These are phyloP conservation scores for Actinidia polygama DNA, from an alignment of 179 eudicot genomes.

Conservation along the genomic window DNA sequence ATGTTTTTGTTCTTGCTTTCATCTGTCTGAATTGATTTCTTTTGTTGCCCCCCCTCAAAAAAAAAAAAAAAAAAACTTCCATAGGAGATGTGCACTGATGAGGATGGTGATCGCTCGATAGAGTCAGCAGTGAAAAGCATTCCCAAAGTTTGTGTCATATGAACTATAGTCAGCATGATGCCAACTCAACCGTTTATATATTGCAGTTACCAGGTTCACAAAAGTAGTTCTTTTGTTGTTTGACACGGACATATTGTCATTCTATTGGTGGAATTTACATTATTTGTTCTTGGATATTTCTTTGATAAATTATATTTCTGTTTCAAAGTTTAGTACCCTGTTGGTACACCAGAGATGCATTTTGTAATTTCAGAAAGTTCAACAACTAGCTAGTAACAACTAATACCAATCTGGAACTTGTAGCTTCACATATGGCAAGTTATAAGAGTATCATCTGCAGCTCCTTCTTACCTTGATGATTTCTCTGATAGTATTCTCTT, in stretches of 20 bases:
- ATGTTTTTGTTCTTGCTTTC: not conserved
- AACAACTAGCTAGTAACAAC: conserved; percentile 61
- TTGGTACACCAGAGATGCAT: conserved; percentile 91
- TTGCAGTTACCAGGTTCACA: conserved; percentile 92
- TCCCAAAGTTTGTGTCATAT: conserved; percentile 94
- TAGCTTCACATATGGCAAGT: conserved; percentile 94
- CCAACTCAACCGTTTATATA: conserved; percentile 98
- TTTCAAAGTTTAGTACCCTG: conserved; percentile 74
- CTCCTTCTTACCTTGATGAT: conserved; percentile 98
- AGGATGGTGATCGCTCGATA: conserved; percentile 92
- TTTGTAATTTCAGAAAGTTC: conserved; percentile 72
- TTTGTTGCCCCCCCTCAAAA: too few species aligned
- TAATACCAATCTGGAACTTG: conserved; percentile 80
- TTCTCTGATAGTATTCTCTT: conserved; percentile 78
- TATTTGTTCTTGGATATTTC: not conserved
- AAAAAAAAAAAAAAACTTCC: not conserved
- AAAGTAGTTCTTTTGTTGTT: conserved; percentile 15
- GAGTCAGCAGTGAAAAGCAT: conserved; percentile 85
- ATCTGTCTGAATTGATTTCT: not conserved
- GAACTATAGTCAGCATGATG: conserved; percentile 85
- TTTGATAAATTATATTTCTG: conserved; percentile 1
- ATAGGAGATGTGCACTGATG: conserved; percentile 98
- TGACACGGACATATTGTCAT: conserved; percentile 10
- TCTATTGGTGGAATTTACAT: not conserved
- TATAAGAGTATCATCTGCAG: conserved; percentile 98